Percentiles rank a stretch among this genome's conserved stretches.
phyloP scores from a whole-genome alignment of 208 protist genomes.

The Wallacemonas sp. region DNA sequence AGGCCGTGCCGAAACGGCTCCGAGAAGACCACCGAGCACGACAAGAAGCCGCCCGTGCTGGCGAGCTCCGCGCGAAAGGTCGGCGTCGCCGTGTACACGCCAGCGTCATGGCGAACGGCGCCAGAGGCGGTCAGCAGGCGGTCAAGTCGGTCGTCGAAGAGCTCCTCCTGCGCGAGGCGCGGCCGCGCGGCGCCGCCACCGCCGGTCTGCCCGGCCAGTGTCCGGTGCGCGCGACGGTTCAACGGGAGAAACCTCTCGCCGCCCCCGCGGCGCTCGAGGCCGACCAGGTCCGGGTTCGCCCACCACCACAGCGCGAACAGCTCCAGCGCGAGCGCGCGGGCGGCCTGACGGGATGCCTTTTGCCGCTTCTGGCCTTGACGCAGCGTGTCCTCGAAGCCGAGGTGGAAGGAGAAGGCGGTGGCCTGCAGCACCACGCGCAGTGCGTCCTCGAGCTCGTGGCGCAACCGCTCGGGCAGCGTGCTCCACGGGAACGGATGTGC shows the following conservation, averaged over 20 bases:
- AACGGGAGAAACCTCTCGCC: slow-evolving; percentile 19
- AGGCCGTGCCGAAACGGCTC: slow-evolving; percentile 24
- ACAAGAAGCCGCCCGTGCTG: slow-evolving; percentile 6
- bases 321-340: slow-evolving; percentile 37
- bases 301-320: slow-evolving; percentile 76
- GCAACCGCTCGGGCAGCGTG: slow-evolving; percentile 17
- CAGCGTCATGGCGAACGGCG: not conserved
- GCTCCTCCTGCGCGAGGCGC: slow-evolving; percentile 15
- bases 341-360: not conserved
- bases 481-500: not conserved
- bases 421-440: slow-evolving; percentile 31
- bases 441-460: slow-evolving; percentile 23
- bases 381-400: slow-evolving; percentile 50
- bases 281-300: slow-evolving; percentile 65
- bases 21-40: not conserved
- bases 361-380: slow-evolving; percentile 21
- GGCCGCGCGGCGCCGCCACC: slow-evolving; percentile 9
- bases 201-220: slow-evolving; percentile 5
- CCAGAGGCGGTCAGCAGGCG: slow-evolving; percentile 14
- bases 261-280: slow-evolving; percentile 38
- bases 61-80: not conserved
- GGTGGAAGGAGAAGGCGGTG: slow-evolving; percentile 59
- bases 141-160: slow-evolving; percentile 24
- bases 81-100: not conserved
- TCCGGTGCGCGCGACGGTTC: slow-evolving; percentile 13